Percentiles rank a stretch among this genome's conserved stretches.
phyloP scores from a whole-genome alignment of 768 basidiomycete species.

The Ephemerocybe angulata region DNA sequence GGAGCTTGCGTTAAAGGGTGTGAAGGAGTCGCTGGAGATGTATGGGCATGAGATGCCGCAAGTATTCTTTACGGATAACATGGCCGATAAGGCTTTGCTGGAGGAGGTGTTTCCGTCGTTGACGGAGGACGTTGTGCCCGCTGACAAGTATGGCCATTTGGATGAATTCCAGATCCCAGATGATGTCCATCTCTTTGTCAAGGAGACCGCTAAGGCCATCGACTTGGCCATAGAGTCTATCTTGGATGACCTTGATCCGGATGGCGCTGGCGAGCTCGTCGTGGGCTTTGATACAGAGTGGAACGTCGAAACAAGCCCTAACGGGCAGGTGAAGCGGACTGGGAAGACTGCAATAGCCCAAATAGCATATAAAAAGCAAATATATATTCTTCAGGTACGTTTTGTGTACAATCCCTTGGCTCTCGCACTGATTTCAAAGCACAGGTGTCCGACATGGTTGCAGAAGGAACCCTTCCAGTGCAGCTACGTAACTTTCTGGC shows the following conservation, averaged over 20 bases:
- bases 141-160: neutral
- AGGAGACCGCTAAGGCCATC: too few species aligned
- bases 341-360: too few species aligned
- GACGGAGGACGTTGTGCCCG: neutral
- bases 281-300: neutral
- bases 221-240: too few species aligned
- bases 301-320: neutral
- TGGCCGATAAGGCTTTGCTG: neutral
- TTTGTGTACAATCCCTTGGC: neutral
- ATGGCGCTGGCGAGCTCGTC: neutral
- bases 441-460: neutral
- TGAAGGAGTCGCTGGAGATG: neutral
- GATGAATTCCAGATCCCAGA: neutral
- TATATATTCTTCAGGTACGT: neutral
- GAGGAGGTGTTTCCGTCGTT: neutral
- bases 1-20: constrained; percentile 12
- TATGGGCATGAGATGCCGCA: neutral
- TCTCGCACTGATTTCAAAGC: too few species aligned
- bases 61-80: neutral
- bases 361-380: too few species aligned
- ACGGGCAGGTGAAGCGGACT: too few species aligned
- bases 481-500: neutral
- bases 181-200: too few species aligned
- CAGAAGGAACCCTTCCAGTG: neutral
- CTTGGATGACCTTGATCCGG: too few species aligned